Conservation (phyloP, 306 rosid species). For the Senna tora region DNA sequence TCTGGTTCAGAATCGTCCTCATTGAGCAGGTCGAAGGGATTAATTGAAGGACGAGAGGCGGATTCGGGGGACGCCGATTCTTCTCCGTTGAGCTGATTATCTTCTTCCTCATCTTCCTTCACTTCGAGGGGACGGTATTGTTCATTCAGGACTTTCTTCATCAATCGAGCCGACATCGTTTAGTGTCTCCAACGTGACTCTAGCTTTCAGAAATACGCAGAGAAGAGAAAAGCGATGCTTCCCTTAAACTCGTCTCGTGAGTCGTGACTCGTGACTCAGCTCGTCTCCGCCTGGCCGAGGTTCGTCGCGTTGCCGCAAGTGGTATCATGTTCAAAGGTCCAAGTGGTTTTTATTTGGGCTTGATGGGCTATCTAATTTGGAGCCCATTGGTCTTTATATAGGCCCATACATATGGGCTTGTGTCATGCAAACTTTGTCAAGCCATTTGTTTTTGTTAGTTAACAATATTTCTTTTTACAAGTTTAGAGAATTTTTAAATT, state of each 20-base stretch:
- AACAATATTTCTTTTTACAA: no score
- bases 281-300: not conserved
- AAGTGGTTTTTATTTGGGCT: not conserved
- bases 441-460: no score
- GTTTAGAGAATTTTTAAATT: no score
- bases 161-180: slow-evolving; percentile 79
- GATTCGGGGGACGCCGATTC: slow-evolving; percentile 42
- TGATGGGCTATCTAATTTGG: not conserved
- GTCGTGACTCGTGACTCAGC: no score
- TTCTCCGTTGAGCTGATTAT: slow-evolving; percentile 35
- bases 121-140: slow-evolving; percentile 43
- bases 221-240: not conserved
- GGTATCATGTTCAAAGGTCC: not conserved
- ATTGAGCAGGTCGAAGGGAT: slow-evolving; percentile 84
- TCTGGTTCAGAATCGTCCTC: slow-evolving; percentile 52
- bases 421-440: no score
- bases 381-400: not conserved
- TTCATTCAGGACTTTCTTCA: slow-evolving; percentile 72
- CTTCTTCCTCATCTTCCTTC: slow-evolving; percentile 49
- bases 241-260: no score
- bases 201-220: not conserved
- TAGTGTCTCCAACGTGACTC: not conserved
- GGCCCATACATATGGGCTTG: not conserved
- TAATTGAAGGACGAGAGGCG: slow-evolving; percentile 52
- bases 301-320: not conserved